Base-by-base conservation (phyloP, 768 basidiomycete species). In the Russula olivacea region DNA sequence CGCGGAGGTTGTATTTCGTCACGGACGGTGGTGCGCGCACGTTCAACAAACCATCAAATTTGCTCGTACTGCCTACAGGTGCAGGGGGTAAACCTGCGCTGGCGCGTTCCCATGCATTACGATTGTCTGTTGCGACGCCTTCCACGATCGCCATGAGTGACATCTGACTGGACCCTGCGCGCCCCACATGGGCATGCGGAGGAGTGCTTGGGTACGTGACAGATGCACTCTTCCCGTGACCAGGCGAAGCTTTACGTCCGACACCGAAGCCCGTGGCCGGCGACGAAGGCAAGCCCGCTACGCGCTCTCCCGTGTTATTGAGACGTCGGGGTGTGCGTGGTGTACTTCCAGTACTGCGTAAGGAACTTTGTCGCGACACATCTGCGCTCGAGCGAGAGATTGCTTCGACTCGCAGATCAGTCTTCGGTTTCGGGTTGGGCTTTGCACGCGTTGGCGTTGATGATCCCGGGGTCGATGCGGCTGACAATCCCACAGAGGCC, bases 71-170 rank as follows among this genome's bases (percentile, higher is more conserved):
- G 21, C 14, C 28, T 8, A 28, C 17, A 4, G 51, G 9, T 14
- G 40, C 62, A n/a, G 21, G 6, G 10, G 62, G 52, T 32, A 59
- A 15, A n/a, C 48, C 58, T 9, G 57, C 48, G 28, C 21, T 43
- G 5, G 58, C 49, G 17, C 59, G 67, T 68, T 68, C 66, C 71
- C 70, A 67, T 48, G 68, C 61, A 25, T 69, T 58, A 59, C 76
- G 70, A 56, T 79, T 78, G 59, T 73, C 68, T 51, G 74, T 74
- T 28, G 84, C 72, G 50, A 88, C 82, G 60, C 77, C 80, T 68
- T 88, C 86, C 10, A 89, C 83, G 66, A 89, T 83, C 68, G 81
- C 83, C 85, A 89, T 84, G 70, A 88, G 66, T 14, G 64, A 66
- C 55, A 56, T 14, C 56, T 64, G 72, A 48, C 80, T 86, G 36